phyloP scores from a whole-genome alignment of 148 eudicot species.

The Rhododendron williamsianum region DNA sequence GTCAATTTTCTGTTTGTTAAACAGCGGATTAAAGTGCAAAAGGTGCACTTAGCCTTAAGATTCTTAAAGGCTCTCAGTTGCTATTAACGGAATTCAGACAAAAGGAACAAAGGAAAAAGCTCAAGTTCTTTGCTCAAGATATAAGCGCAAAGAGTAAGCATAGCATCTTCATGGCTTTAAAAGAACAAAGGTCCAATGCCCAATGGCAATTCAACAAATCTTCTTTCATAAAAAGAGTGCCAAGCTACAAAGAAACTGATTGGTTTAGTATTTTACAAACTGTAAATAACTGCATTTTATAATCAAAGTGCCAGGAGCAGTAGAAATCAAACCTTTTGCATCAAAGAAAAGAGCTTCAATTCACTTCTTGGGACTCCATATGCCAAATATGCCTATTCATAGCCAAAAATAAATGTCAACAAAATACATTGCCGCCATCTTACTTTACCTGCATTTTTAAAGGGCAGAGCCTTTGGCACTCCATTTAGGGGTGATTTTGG shows the following conservation, averaged over 20 bases:
- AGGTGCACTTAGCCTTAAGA: background rate
- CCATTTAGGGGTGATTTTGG: background rate
- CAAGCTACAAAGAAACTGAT: background rate
- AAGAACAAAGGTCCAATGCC: background rate
- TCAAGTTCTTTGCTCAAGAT: background rate
- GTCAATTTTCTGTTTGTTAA: background rate
- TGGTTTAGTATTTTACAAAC: background rate
- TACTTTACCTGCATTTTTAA: background rate
- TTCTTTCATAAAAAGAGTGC: no score
- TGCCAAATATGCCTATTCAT: constrained; percentile 18
- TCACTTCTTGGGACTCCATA: constrained; percentile 23
- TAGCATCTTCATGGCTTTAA: background rate
- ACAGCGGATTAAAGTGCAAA: background rate
- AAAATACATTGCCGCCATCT: background rate
- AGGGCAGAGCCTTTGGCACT: background rate
- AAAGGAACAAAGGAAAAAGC: background rate
- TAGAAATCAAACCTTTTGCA: constrained; percentile 22
- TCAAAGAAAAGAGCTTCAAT: constrained; percentile 20
- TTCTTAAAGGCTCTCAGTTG: background rate
- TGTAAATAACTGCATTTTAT: background rate
- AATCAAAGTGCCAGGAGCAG: constrained; percentile 2
- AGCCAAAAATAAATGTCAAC: constrained; percentile 9
- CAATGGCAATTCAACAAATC: no score
- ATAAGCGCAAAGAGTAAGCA: background rate
- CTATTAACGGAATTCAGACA: background rate